phyloP scores from a whole-genome alignment of 2,329 filamentous ascomycete species.

The Trichoderma afroharzianum region DNA sequence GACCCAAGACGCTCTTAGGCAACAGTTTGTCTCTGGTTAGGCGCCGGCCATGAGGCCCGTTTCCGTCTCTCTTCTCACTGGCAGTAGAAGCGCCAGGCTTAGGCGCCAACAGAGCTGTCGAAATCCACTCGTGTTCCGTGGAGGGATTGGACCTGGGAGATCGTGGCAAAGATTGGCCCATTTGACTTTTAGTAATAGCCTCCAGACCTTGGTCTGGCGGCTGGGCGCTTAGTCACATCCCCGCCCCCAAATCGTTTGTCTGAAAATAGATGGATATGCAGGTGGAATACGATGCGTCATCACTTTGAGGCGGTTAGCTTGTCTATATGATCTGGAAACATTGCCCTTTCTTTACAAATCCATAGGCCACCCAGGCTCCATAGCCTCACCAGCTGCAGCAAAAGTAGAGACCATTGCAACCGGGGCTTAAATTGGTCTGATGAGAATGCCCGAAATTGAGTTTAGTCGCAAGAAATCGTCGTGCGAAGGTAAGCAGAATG shows the following conservation, averaged over 20 bases:
- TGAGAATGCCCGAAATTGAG: no score
- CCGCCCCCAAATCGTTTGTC: not conserved
- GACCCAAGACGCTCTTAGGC: not conserved
- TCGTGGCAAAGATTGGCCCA: not conserved
- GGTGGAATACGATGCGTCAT: not conserved
- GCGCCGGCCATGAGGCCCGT: not conserved
- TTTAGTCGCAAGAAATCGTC: no score
- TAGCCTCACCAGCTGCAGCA: not conserved
- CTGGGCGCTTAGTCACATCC: not conserved
- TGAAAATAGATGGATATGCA: not conserved
- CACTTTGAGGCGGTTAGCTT: not conserved
- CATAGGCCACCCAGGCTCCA: not conserved
- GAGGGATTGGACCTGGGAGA: not conserved
- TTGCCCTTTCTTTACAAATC: not conserved
- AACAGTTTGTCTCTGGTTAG: not conserved
- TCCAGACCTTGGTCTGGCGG: not conserved
- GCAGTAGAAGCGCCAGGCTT: not conserved
- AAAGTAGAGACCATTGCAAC: not conserved
- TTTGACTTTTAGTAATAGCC: not conserved
- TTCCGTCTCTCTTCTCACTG: not conserved
- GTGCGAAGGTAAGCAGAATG: no score
- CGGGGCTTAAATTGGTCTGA: not conserved
- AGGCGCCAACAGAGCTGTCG: not conserved
- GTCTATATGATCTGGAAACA: not conserved
- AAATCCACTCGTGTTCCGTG: not conserved